Evolutionary conservation across 1,139 yeast genomes (phyloP), one percentile per base, ranked within the genome.

Genomic region (Candida dubliniensis): DNA sequence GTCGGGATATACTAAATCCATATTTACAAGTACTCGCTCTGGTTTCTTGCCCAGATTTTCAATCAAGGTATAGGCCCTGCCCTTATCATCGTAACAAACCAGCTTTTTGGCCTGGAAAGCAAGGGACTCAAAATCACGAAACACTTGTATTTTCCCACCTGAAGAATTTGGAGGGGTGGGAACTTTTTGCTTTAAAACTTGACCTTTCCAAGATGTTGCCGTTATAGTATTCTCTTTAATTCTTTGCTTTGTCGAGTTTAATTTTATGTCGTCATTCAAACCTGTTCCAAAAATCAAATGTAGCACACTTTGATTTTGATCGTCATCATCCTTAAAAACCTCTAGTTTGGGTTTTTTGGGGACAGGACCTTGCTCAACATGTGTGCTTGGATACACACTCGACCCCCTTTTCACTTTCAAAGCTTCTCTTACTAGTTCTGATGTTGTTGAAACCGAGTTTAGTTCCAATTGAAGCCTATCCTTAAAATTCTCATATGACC

Each of bases 171-270:
- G 30, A 18, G 29, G 34, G 13, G 33, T 33, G 0, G 50, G 46
- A 4, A 41, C 48, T 34, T 57, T 63, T 54, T 79, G 84, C 23
- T 63, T 64, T 29, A 84, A 50, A 0, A 68, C 70, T 55, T 85
- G 85, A 0, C 93, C 95, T 1, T 68, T 68, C 89, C 95, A 84
- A 0, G 85, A 78, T n/a, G 66, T 69, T 0, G 91, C 74, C 2
- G 69, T 67, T 31, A 80, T 45, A 1, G 64, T 64, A 55, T 89
- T 89, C 58, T 89, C 96, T 58, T 87, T 87, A 41, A 71, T 71
- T 44, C 87, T 64, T 7, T 69, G 63, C 9, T 70, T 70, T 3
- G 81, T 60, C 0, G 81, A 55, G 5, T 83, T 89, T 11, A 49
- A 33, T 31, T 37, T 30, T 12, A 85, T 58, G 7, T 71, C 66